Base-by-base conservation (phyloP, 495 filamentous ascomycete genomes). In the Hypoxylon rickii region DNA sequence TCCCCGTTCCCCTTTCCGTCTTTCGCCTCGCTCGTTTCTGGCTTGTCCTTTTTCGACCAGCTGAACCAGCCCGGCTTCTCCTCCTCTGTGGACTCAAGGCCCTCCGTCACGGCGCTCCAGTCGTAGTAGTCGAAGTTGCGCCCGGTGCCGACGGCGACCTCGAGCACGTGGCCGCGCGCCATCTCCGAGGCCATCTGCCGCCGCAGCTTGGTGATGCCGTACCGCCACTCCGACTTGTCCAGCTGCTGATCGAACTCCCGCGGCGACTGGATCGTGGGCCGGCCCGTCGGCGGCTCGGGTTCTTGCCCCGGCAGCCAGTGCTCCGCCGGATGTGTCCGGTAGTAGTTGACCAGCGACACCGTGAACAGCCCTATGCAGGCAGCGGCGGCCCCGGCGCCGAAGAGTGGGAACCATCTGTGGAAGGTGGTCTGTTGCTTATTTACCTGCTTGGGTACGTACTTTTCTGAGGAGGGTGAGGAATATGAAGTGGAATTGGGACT, bases 81-180 rank as follows among this genome's bases (percentile, higher is more conserved):
- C 40, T 56, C 52, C 46, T 44, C 38, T 3, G 63, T 21, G 1
- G 57, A 26, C 3, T 34, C 44, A 0, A 62, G 45, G 15, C 58
- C 59, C n/a, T 53, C 54, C 1, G 56, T 59, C 0, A 76, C 44
- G 21, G 56, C 65, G 44, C 63, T 65, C 75, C 76, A 81, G 56
- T 73, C 70, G 69, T 95, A 97, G 72, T 84, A 96, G 17, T 79
- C 74, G 22, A 89, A 66, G 65, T 97, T 98, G 33, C 93, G 76
- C 0, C 95, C 94, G n/a, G 95, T 96, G 16, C 94, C 95, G 33
- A 89, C 88, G 43, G 89, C 89, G 10, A 92, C 85, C 69, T 98
- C 95, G 15, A 96, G 78, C 3, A 97, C 92, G 69, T 97, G 76
- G 1, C 95, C 94, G 12, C 76, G 73, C 6, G 85, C 91, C 41